These are phyloP conservation scores for Raphanus hybrid DNA, from an alignment of 441 rosid genomes.

Conservation along the genomic window DNA sequence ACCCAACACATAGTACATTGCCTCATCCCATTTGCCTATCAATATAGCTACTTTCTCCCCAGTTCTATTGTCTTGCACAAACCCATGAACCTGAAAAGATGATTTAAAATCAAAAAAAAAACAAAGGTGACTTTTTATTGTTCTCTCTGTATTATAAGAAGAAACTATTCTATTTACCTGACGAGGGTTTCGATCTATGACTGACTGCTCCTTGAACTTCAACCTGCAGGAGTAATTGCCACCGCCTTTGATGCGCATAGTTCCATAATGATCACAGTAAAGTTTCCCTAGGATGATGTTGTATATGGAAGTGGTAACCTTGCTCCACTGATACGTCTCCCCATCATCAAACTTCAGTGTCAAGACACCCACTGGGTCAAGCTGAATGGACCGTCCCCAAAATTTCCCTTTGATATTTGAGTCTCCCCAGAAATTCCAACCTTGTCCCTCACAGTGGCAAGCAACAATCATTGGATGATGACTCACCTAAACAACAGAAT, in stretches of 20 bases:
- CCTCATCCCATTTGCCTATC: conserved; percentile 98
- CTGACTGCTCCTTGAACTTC: conserved; percentile 96
- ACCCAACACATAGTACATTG: conserved; percentile 89
- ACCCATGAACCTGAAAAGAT: conserved; percentile 81
- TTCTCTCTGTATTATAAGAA: no score
- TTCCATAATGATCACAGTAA: conserved; percentile 93
- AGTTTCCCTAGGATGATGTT: conserved; percentile 93
- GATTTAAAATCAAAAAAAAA: background rate
- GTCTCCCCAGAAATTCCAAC: conserved; percentile 98
- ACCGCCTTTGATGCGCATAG: conserved; percentile 90
- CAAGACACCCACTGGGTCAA: conserved; percentile 90
- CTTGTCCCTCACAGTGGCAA: conserved; percentile 97
- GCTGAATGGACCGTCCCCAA: conserved; percentile 99
- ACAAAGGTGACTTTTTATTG: background rate
- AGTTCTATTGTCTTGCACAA: conserved; percentile 88
- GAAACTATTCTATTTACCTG: conserved; percentile 53
- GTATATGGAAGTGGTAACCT: conserved; percentile 95
- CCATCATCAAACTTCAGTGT: conserved; percentile 88
- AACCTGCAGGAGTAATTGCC: conserved; percentile 83
- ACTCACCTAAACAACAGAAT: conserved; percentile 69
- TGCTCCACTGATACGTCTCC: conserved; percentile 93
- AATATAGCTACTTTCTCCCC: conserved; percentile 95
- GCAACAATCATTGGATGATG: conserved; percentile 98
- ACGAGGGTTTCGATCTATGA: conserved; percentile 94
- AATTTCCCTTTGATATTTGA: conserved; percentile 96